Base-by-base conservation (phyloP, 805 yeast genomes). In the Yarrowia keelungensis region DNA sequence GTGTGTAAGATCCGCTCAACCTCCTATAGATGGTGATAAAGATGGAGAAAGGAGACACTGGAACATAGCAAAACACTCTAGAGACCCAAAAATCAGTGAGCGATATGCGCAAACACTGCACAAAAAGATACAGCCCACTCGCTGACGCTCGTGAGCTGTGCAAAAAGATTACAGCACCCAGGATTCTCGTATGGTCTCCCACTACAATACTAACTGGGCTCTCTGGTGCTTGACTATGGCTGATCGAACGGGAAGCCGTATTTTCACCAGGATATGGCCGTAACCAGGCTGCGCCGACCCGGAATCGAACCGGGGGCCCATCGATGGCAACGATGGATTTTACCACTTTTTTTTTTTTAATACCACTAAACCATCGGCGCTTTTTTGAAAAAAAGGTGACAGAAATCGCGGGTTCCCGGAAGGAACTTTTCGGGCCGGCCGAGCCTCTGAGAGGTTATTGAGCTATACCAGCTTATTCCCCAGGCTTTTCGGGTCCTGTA, bases 111-210 rank as follows among this genome's bases (percentile, higher is more conserved):
- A 2, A 45, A 19, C 32, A n/a, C 35, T 14, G 15, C 19, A 2
- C 61, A 35, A 22, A 32, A 16, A 38, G 8, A 8, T 1, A 38
- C 5, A 38, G 39, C 39, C 10, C 39, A 38, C 8, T 38, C 39
- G 39, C 39, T 38, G 1, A 38, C 39, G 39, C 39, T 26, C 32
- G 7, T 26, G 32, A 26, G 32, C 32, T 10, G 8, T 10, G 19
- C 32, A 49, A 26, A 41, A 41, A 41, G 45, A 41, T 41, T 41
- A 41, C 45, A 41, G 49, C 51, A 47, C 51, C 38, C 51, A 47
- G 51, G 51, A 47, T 47, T 47, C 51, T 47, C 51, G 51, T 47
- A 47, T 47, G 51, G 51, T 47, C 51, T 47, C 51, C 51, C 51
- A 47, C 51, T 47, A 47, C 51, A 47, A 47, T 47, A 47, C 51